phyloP scores from a whole-genome alignment of 345 rosid genomes.

The Aquilaria malaccensis region DNA sequence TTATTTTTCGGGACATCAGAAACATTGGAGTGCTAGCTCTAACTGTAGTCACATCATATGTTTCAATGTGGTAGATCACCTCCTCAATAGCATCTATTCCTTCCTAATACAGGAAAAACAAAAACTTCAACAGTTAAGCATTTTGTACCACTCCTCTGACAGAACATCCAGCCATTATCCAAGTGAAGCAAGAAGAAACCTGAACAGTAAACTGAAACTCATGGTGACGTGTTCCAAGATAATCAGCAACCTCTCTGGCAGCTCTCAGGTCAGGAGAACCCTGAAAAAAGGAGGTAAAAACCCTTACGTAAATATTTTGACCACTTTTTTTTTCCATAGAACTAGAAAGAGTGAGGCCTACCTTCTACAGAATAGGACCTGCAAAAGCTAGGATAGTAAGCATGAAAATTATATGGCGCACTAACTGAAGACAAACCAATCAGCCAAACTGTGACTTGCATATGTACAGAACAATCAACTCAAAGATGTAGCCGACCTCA shows the following conservation, averaged over 20 bases:
- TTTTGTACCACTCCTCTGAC: not conserved
- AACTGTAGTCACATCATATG: constrained; percentile 77
- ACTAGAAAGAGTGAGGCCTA: constrained; percentile 1
- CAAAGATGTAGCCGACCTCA: too few relatives aligned
- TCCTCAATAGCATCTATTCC: constrained; percentile 85
- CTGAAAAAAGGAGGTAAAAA: constrained; percentile 22
- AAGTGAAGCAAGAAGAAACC: constrained; percentile 24
- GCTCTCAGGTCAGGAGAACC: constrained; percentile 80
- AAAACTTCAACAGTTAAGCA: constrained; percentile 4
- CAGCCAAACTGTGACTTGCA: too few relatives aligned
- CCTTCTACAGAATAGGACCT: too few relatives aligned
- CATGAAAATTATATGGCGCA: too few relatives aligned
- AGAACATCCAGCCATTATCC: not conserved
- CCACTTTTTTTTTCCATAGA: not conserved
- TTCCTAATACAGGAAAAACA: constrained; percentile 39
- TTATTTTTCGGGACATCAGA: constrained; percentile 86
- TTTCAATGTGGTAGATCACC: constrained; percentile 80
- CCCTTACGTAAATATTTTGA: not conserved
- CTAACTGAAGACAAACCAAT: too few relatives aligned
- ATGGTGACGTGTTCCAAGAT: constrained; percentile 71
- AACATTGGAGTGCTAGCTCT: constrained; percentile 94
- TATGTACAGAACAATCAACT: too few relatives aligned
- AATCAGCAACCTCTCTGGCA: constrained; percentile 76
- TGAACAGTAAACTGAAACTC: constrained; percentile 78
- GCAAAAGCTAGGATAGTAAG: too few relatives aligned